Evolutionary conservation across 305 asterid genomes (phyloP).

Genomic region (Ilex paraguariensis): DNA sequence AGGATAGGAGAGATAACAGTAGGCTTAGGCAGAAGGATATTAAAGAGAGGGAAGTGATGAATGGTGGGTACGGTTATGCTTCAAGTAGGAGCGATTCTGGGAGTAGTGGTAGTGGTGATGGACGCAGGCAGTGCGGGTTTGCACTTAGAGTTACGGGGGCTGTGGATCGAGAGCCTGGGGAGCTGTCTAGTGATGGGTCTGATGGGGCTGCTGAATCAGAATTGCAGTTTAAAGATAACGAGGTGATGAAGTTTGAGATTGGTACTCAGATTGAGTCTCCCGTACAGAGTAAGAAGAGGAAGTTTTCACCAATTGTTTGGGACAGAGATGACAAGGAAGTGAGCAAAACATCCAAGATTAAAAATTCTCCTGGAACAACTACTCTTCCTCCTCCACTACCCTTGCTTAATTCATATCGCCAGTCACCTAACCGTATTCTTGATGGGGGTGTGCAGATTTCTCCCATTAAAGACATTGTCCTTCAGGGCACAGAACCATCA

Average conservation of each 20-base stretch:
- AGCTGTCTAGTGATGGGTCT: conserved; percentile 78
- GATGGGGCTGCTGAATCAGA: conserved; percentile 55
- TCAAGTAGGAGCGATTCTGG: conserved; percentile 51
- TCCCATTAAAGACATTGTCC: conserved; percentile 19
- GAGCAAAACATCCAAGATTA: conserved; percentile 23
- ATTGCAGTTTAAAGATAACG: conserved; percentile 25
- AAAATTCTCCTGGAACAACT: conserved; percentile 19
- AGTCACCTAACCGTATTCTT: conserved; percentile 20
- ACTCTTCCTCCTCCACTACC: conserved; percentile 29
- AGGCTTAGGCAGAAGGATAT: conserved; percentile 52
- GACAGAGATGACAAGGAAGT: conserved; percentile 62
- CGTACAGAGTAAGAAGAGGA: conserved; percentile 45
- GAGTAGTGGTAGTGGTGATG: conserved; percentile 32
- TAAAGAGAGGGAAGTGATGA: conserved; percentile 39
- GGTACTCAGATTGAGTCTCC: conserved; percentile 26
- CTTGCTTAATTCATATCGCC: conserved; percentile 15
- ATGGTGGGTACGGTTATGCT: conserved; percentile 37
- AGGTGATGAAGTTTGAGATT: conserved; percentile 29
- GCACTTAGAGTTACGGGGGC: conserved; percentile 4
- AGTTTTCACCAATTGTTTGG: conserved; percentile 87
- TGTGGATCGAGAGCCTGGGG: conserved; percentile 81
- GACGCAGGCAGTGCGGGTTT: conserved; percentile 26
- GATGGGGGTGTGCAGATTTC: conserved; percentile 26
- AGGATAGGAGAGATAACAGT: conserved; percentile 30
- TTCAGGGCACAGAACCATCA: conserved; percentile 25